Percentiles rank a stretch among this genome's conserved stretches.
Conservation (phyloP, 306 rosid species). For the Quillaja saponaria region DNA sequence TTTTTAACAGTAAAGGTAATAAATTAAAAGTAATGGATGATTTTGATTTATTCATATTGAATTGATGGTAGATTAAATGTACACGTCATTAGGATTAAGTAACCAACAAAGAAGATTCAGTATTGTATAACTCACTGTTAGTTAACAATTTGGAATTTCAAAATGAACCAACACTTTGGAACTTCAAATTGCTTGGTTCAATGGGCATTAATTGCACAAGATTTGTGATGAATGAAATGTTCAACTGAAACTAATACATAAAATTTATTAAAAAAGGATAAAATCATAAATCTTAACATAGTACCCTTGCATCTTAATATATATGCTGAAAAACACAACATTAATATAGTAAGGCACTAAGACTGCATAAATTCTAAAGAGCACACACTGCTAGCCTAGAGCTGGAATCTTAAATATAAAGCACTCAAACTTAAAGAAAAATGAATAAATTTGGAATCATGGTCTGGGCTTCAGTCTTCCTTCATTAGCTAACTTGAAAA, state of each 20-base stretch:
- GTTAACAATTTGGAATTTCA: no score
- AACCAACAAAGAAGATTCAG: no score
- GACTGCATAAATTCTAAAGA: conserved; percentile 31
- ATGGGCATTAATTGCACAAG: no score
- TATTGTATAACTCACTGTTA: no score
- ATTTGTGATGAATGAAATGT: no score
- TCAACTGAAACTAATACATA: not conserved
- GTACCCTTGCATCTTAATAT: conserved; percentile 1
- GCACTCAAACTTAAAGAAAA: conserved; percentile 25
- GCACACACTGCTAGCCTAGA: conserved; percentile 16
- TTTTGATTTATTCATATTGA: no score
- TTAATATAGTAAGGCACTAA: conserved; percentile 5
- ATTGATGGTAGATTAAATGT: no score
- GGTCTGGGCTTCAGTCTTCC: conserved; percentile 57
- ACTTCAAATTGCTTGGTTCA: no score
- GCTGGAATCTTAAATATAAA: conserved; percentile 25
- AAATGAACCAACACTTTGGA: no score
- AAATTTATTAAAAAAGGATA: not conserved
- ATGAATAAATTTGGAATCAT: conserved; percentile 31
- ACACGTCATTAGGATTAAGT: no score
- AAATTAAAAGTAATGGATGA: no score
- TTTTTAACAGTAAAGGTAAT: no score
- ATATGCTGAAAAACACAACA: not conserved
- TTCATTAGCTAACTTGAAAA: conserved; percentile 88
- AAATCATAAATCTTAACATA: not conserved